Evolutionary conservation across 2,329 filamentous ascomycete genomes (phyloP), one percentile per base, ranked within the genome.

Genomic region (Claviceps digitariae): DNA sequence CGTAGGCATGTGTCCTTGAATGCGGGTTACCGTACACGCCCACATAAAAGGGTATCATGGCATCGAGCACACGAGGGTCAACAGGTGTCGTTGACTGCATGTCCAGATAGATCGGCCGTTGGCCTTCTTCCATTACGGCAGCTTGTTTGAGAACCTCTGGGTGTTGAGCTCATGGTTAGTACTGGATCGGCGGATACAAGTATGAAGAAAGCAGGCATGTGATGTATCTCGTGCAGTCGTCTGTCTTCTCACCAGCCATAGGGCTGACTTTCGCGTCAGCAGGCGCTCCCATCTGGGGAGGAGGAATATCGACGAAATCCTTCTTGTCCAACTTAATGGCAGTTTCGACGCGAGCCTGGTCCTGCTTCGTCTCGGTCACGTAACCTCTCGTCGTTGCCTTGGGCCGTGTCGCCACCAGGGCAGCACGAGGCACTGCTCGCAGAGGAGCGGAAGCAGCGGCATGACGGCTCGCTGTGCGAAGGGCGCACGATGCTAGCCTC

Each of bases 61-160:
- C 86, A 69, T 98, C 93, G 47, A 98, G 79, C 34, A 98, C 93
- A 59, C 93, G 82, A 25, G 93, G 93, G 63, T 98, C 93, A 55
- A 93, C 83, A 20, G 93, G 93, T 0, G 93, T 98, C 1, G 93
- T 98, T 38, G 93, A 89, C 72, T 98, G 93, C 85, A 95, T 95
- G 66, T 98, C 93, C 52, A 98, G 84, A 64, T 98, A 98, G 66
- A 98, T 97, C 41, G 93, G 93, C 55, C 93, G 79, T 57, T 87
- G 84, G 55, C 93, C 93, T 69, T 95, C 84, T 60, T 95, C 90
- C 84, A 97, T 87, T 58, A 95, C 76, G 13, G 89, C 90, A 9
- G 90, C 91, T 68, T 95, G 86, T 74, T 93, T 94, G 57, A 98
- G 75, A 47, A 96, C 84, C 59, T 87, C 86, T 78, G 55, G 46